Percentiles rank a stretch among this genome's conserved stretches.
phyloP scores from a whole-genome alignment of 805 yeast genomes.

The Pichia membranifaciens region DNA sequence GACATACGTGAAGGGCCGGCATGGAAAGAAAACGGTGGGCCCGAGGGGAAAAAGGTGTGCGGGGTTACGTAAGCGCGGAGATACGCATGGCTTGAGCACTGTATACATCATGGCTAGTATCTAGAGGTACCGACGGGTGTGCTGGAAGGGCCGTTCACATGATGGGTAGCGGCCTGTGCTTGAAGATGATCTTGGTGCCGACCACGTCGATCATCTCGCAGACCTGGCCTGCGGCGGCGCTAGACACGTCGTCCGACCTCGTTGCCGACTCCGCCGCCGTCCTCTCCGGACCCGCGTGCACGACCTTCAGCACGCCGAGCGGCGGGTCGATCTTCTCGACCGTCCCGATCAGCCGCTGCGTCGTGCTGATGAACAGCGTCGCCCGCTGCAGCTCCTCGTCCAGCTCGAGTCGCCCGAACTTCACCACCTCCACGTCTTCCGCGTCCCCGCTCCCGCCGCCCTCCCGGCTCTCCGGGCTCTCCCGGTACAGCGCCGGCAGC shows the following conservation, averaged over 20 bases:
- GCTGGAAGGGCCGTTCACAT: no score
- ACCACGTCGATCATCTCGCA: slow-evolving; percentile 57
- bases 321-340: slow-evolving; percentile 59
- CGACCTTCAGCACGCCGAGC: slow-evolving; percentile 51
- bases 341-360: slow-evolving; percentile 63
- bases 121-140: no score
- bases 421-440: slow-evolving; percentile 36
- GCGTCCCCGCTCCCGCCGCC: background rate
- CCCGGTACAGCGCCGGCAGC: no score
- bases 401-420: slow-evolving; percentile 40
- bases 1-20: no score
- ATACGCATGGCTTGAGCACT: no score
- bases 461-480: no score
- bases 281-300: slow-evolving; percentile 12
- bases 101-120: no score
- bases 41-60: no score
- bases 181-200: slow-evolving; percentile 53
- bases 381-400: slow-evolving; percentile 42
- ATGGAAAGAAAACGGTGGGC: no score
- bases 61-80: no score
- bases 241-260: no score
- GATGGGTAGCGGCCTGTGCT: slow-evolving; percentile 61
- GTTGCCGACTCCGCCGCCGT: no score
- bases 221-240: slow-evolving; percentile 6
- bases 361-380: slow-evolving; percentile 57